Conservation (phyloP, 805 yeast genomes). For the Hanseniaspora lindneri region DNA sequence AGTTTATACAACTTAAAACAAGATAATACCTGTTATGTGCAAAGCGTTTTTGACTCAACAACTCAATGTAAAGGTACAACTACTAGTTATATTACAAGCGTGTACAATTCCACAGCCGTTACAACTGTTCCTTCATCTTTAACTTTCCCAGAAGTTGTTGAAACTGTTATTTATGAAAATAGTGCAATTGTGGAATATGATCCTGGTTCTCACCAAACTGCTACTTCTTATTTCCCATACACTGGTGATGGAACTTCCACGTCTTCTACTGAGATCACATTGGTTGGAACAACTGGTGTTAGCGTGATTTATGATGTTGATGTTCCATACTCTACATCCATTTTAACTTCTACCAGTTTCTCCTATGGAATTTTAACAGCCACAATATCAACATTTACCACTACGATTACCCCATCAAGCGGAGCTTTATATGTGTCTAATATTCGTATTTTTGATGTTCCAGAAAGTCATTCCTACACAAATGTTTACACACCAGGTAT, state of each 20-base stretch:
- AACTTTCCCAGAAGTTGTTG: no score
- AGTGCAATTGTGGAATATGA: background rate
- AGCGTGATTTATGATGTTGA: background rate
- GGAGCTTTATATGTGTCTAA: background rate
- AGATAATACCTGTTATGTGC: no score
- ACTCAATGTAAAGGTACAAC: no score
- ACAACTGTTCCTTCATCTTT: background rate
- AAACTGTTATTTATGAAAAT: no score
- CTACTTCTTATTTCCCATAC: constrained; percentile 10
- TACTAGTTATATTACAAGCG: no score
- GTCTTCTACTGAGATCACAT: no score
- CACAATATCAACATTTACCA: background rate
- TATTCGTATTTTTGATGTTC: background rate
- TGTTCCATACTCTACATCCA: constrained; percentile 1
- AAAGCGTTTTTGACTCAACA: no score
- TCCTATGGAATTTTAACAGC: background rate
- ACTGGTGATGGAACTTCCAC: no score
- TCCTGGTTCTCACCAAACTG: constrained; percentile 11
- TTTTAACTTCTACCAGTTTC: background rate
- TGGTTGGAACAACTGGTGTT: no score
- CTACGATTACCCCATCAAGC: background rate
- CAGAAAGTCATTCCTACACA: background rate
- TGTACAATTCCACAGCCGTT: constrained; percentile 18
- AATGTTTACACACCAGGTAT: no score
- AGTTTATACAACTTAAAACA: no score